These are phyloP conservation scores for Ophiocordyceps unilateralis DNA, from an alignment of 2,329 filamentous ascomycete genomes.

Conservation along the genomic window DNA sequence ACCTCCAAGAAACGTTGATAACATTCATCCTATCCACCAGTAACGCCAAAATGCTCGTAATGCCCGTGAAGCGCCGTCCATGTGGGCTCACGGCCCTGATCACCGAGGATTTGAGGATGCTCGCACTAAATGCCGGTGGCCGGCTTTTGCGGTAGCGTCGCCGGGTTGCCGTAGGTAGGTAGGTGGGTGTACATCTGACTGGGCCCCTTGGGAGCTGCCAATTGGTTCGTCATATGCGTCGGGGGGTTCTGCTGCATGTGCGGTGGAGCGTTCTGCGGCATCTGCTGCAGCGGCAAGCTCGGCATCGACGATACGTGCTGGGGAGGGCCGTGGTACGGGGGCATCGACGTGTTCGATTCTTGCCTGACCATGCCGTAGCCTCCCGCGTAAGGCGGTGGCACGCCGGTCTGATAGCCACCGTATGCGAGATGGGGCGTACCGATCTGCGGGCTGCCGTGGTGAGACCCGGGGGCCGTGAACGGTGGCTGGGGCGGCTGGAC, in stretches of 20 bases:
- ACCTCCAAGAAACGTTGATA: slow-evolving; percentile 11
- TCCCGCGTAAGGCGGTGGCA: slow-evolving; percentile 27
- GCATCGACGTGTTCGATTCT: slow-evolving; percentile 35
- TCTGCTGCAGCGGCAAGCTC: slow-evolving; percentile 20
- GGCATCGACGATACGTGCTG: slow-evolving; percentile 24
- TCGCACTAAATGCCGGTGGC: slow-evolving; percentile 27
- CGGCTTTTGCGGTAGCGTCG: slow-evolving; percentile 42
- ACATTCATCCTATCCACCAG: slow-evolving; percentile 16
- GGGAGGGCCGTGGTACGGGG: slow-evolving; percentile 27
- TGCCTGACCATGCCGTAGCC: slow-evolving; percentile 40
- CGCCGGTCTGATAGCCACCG: slow-evolving; percentile 27
- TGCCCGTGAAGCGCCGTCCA: slow-evolving; percentile 15
- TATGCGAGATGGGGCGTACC: slow-evolving; percentile 33
- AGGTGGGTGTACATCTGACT: slow-evolving; percentile 33
- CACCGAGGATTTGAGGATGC: slow-evolving; percentile 7
- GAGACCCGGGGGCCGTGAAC: slow-evolving; percentile 29
- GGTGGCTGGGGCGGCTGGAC: slow-evolving; percentile 29
- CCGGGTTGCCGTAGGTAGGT: slow-evolving; percentile 40
- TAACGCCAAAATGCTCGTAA: slow-evolving; percentile 23
- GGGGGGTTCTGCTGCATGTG: slow-evolving; percentile 24
- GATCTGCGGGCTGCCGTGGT: slow-evolving; percentile 36
- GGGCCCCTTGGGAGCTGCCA: slow-evolving; percentile 23
- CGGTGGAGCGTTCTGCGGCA: slow-evolving; percentile 21
- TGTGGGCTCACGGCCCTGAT: slow-evolving; percentile 8
- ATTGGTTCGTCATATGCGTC: slow-evolving; percentile 28